Evolutionary conservation across 805 yeast species (phyloP), one percentile per base, ranked within the genome.

Genomic region (Nakazawaea molendinolei): DNA sequence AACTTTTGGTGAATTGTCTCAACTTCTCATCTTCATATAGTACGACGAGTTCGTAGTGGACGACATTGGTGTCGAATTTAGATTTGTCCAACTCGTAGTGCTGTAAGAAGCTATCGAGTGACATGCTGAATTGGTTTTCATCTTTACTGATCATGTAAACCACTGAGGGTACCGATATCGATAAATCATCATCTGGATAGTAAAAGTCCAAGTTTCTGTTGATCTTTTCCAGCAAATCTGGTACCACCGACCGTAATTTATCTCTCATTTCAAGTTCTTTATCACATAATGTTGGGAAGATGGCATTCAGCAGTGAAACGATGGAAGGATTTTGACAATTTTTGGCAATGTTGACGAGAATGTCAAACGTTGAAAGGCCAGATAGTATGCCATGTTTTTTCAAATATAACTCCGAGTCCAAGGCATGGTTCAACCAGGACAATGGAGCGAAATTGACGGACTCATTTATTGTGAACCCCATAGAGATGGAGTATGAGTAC

Each of bases 401-500:
- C 12, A 75, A 46, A 82, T 82, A 78, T 21, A 53, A 47, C 26
- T 69, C 73, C 0, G 74, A 74, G 23, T 67, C 72, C 2, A 61
- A 14, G 0, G 76, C 69, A 35, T 63, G 52, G 3, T 61, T 54
- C 8, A 80, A 47, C 87, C 89, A 81, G 7, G 64, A 54, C 8
- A 51, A 44, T 1, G 81, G 65, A 1, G 83, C 81, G 59, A 79
- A 70, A 37, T 68, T 66, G 3, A 70, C 73, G 23, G 67, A 63
- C 52, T 81, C 84, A 35, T 71, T 67, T 5, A 79, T 52, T 28
- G 67, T 66, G 34, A 74, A 64, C 0, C 86, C 87, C 12, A 73
- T 51, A 0, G 79, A 73, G 3, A 78, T 49, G 4, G 52, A 56
- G 10, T 75, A 52, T 1, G 79, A 60, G 48, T 73, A 79, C 1